These are phyloP conservation scores for Monosporozyma yasuniensis DNA, from an alignment of 805 yeast species.

Conservation along the genomic window DNA sequence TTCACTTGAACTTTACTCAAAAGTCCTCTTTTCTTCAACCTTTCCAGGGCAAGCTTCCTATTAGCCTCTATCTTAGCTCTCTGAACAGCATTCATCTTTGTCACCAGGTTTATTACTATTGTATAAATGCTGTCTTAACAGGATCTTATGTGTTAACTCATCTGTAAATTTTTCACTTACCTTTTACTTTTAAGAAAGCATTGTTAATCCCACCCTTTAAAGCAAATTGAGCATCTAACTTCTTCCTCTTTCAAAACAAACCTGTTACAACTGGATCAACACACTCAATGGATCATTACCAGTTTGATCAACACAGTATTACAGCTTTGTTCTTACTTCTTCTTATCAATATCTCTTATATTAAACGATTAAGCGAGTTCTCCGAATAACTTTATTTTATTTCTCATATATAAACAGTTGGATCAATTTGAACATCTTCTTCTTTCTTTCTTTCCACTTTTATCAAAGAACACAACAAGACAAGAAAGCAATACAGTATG, in stretches of 20 bases:
- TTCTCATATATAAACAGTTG: not conserved
- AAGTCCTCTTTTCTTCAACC: slow-evolving; percentile 41
- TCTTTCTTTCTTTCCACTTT: not conserved
- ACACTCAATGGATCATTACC: not conserved
- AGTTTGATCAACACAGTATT: not conserved
- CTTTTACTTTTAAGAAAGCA: no score
- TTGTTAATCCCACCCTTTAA: no score
- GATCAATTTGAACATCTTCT: not conserved
- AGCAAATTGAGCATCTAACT: no score
- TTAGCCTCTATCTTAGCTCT: slow-evolving; percentile 43
- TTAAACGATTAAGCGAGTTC: slow-evolving; percentile 1
- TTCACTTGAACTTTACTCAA: slow-evolving; percentile 16
- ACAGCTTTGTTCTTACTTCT: not conserved
- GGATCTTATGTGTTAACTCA: no score
- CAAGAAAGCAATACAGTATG: not conserved
- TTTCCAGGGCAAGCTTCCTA: slow-evolving; percentile 51
- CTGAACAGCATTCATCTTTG: slow-evolving; percentile 25
- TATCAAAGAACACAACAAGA: not conserved
- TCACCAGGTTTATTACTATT: no score
- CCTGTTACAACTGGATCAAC: no score
- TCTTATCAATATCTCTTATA: not conserved
- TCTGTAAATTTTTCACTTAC: not conserved
- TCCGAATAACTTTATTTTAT: not conserved
- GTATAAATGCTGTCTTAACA: no score
- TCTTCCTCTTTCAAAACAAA: no score